Evolutionary conservation across 225 moss, liverwort and hornwort species (phyloP).

Genomic region (Ulota crispa): DNA sequence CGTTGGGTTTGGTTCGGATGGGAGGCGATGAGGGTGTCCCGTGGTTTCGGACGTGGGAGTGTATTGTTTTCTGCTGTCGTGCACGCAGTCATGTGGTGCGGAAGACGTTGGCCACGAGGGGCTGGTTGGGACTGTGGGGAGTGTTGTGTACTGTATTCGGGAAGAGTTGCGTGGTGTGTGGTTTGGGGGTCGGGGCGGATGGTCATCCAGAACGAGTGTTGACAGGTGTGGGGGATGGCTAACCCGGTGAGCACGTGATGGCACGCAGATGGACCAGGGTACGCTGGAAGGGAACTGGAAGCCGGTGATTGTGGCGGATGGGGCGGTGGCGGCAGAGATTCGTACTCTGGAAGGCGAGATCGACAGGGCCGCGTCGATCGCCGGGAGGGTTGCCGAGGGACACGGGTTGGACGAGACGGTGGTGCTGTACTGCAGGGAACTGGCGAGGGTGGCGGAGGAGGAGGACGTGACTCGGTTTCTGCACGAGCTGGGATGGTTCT

Average conservation of each 20-base stretch:
- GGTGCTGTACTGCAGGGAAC: conserved; percentile 31
- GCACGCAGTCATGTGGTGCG: background rate
- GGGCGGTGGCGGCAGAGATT: conserved; percentile 65
- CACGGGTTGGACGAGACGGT: conserved; percentile 26
- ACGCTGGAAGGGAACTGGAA: conserved; percentile 58
- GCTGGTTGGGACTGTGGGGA: background rate
- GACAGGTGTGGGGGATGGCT: background rate
- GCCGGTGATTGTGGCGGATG: conserved; percentile 79
- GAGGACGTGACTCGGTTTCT: conserved; percentile 56
- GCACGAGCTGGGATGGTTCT: conserved; percentile 83
- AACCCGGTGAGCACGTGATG: background rate
- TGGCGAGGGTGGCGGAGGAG: conserved; percentile 46
- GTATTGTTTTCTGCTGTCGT: background rate
- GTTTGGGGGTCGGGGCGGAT: background rate
- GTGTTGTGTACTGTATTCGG: accelerated
- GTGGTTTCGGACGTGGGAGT: no score
- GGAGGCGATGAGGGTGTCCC: background rate
- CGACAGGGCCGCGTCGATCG: conserved; percentile 42
- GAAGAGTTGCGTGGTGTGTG: background rate
- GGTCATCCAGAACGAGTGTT: no score
- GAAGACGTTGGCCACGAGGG: background rate
- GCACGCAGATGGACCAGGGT: conserved; percentile 59
- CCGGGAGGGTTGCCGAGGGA: conserved; percentile 35
- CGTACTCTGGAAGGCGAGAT: conserved; percentile 69
- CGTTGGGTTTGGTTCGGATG: background rate